A percentile compares a stretch with the other conserved stretches of the same genome.
Conservation (phyloP, 2,329 filamentous ascomycete species). For the Penicillium sp. region DNA sequence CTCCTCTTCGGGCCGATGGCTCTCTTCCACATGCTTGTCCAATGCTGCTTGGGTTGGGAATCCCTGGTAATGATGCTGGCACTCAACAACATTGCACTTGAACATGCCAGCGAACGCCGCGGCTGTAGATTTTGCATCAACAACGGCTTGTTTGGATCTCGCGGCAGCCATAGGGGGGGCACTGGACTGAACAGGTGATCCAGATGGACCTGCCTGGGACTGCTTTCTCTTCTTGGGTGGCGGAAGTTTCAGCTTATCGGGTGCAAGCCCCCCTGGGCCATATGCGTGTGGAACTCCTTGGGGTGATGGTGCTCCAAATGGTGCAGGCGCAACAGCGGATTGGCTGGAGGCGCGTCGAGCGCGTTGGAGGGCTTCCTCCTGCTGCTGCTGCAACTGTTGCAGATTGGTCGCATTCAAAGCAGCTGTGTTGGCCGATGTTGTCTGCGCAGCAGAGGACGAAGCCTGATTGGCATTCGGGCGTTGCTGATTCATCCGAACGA, state of each 20-base stretch:
- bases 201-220: constrained; percentile 39
- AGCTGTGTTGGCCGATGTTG: constrained; percentile 29
- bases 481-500: constrained; percentile 35
- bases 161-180: constrained; percentile 26
- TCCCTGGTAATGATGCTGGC: constrained; percentile 54
- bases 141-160: constrained; percentile 37
- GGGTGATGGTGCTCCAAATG: constrained; percentile 54
- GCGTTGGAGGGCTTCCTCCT: constrained; percentile 44
- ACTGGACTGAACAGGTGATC: constrained; percentile 27
- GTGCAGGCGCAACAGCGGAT: constrained; percentile 50
- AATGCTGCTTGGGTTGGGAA: constrained; percentile 56
- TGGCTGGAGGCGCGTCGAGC: constrained; percentile 40
- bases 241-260: constrained; percentile 58
- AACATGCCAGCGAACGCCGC: constrained; percentile 48
- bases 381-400: constrained; percentile 45
- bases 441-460: constrained; percentile 19
- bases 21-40: constrained; percentile 53
- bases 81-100: constrained; percentile 53
- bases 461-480: constrained; percentile 27
- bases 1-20: constrained; percentile 48
- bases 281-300: constrained; percentile 58
- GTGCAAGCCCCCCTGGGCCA: constrained; percentile 51
- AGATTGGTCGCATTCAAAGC: constrained; percentile 48
- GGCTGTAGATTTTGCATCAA: constrained; percentile 41
- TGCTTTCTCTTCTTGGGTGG: constrained; percentile 57